Conservation (phyloP, 176 grass and related monocot genomes). For the Eremochloa ophiuroides region DNA sequence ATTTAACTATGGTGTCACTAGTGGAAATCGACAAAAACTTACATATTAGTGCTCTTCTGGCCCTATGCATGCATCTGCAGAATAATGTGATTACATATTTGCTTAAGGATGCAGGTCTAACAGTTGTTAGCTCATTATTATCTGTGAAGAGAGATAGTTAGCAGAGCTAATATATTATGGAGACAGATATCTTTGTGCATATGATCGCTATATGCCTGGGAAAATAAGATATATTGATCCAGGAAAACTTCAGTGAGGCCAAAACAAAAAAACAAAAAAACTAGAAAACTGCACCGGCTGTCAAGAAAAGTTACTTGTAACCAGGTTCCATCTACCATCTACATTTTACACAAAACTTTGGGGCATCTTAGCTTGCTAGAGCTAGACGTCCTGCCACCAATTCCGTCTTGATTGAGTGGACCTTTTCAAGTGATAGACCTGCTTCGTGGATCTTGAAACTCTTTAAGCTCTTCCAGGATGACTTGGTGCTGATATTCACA, state of each 20-base stretch:
- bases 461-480: neutral
- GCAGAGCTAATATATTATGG: neutral
- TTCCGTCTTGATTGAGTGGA: neutral
- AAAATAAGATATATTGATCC: slow-evolving; percentile 14
- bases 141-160: neutral
- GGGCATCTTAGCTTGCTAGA: slow-evolving; percentile 15
- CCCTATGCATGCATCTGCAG: neutral
- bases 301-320: slow-evolving; percentile 21
- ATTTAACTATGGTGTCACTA: neutral
- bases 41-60: neutral
- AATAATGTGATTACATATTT: slow-evolving; percentile 13
- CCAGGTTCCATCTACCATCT: slow-evolving; percentile 20
- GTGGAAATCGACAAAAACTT: neutral
- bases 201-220: neutral
- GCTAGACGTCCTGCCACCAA: neutral
- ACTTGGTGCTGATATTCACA: slow-evolving; percentile 17
- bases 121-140: neutral
- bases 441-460: slow-evolving; percentile 20
- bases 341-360: slow-evolving; percentile 44
- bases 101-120: neutral
- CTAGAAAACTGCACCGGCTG: slow-evolving; percentile 21
- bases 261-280: neutral
- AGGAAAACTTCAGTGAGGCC: slow-evolving; percentile 20
- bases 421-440: neutral
- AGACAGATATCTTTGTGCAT: neutral